A percentile compares a stretch with the other conserved stretches of the same genome.
phyloP scores from a whole-genome alignment of 345 rosid species.

The Melaleuca alternifolia region DNA sequence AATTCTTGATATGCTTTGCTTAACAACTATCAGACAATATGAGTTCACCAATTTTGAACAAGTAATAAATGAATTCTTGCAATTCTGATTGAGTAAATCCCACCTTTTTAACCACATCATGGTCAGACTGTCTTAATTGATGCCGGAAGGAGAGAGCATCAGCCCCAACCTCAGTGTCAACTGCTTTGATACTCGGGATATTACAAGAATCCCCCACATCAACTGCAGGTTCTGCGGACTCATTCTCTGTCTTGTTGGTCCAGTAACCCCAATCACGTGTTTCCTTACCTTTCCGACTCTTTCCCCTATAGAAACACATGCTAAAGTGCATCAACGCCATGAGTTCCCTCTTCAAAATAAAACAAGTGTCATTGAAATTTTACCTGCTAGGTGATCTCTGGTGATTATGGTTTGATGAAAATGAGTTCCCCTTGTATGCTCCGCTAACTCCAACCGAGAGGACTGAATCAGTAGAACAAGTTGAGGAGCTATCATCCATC shows the following conservation, averaged over 20 bases:
- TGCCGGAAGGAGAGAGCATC: slow-evolving; percentile 24
- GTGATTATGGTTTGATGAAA: slow-evolving; percentile 27
- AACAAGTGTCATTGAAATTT: not conserved
- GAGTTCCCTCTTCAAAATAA: not conserved
- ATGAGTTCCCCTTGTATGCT: slow-evolving; percentile 37
- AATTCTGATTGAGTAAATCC: not conserved
- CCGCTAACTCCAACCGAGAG: slow-evolving; percentile 57
- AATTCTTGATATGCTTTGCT: not conserved
- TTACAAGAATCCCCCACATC: slow-evolving; percentile 26
- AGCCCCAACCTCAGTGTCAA: slow-evolving; percentile 33
- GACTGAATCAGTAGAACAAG: slow-evolving; percentile 75
- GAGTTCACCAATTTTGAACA: not conserved
- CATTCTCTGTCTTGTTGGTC: slow-evolving; percentile 33
- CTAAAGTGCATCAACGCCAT: not conserved
- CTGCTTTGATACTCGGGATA: slow-evolving; percentile 23
- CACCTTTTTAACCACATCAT: slow-evolving; percentile 37
- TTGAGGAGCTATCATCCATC: slow-evolving; percentile 92
- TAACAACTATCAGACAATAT: not conserved
- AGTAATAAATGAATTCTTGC: not conserved
- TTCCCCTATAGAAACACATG: slow-evolving; percentile 28
- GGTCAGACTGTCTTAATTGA: slow-evolving; percentile 24
- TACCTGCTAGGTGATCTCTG: slow-evolving; percentile 54
- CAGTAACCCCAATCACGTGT: slow-evolving; percentile 27
- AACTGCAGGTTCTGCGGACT: slow-evolving; percentile 27
- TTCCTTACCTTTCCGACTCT: slow-evolving; percentile 33